phyloP scores from a whole-genome alignment of 2,329 filamentous ascomycete species.

The Claviceps fusiformis region DNA sequence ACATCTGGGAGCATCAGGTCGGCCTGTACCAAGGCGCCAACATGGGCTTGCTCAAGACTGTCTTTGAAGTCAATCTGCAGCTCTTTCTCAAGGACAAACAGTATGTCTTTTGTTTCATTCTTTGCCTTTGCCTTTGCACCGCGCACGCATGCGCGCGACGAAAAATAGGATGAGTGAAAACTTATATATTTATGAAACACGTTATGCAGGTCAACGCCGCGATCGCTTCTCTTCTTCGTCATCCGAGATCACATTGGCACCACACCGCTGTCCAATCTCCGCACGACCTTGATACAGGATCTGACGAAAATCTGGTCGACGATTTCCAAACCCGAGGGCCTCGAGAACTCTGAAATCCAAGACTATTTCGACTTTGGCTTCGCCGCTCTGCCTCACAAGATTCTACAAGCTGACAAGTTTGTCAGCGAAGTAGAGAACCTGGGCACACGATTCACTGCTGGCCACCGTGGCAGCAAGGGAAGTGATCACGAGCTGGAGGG shows the following conservation, averaged over 20 bases:
- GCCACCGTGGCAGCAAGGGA: conserved; percentile 57
- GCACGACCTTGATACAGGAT: conserved; percentile 81
- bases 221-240: conserved; percentile 94
- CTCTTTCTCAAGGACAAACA: conserved; percentile 92
- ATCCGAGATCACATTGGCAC: conserved; percentile 93
- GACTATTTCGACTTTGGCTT: conserved; percentile 99
- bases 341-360: conserved; percentile 80
- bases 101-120: conserved; percentile 34
- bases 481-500: conserved; percentile 62
- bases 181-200: conserved; percentile 9
- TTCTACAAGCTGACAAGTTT: conserved; percentile 88
- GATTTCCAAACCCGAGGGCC: conserved; percentile 77
- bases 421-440: conserved; percentile 66
- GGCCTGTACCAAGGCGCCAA: conserved; percentile 96
- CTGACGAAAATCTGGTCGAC: conserved; percentile 84
- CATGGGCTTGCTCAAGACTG: conserved; percentile 96
- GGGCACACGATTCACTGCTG: conserved; percentile 68
- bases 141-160: neutral
- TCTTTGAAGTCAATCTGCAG: conserved; percentile 97
- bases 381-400: conserved; percentile 89
- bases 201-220: conserved; percentile 55
- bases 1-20: conserved; percentile 99
- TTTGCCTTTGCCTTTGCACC: neutral
- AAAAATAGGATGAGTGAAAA: neutral
- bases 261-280: conserved; percentile 80